Evolutionary conservation across 2,329 filamentous ascomycete species (phyloP).

Genomic region (Coniochaeta sp.): DNA sequence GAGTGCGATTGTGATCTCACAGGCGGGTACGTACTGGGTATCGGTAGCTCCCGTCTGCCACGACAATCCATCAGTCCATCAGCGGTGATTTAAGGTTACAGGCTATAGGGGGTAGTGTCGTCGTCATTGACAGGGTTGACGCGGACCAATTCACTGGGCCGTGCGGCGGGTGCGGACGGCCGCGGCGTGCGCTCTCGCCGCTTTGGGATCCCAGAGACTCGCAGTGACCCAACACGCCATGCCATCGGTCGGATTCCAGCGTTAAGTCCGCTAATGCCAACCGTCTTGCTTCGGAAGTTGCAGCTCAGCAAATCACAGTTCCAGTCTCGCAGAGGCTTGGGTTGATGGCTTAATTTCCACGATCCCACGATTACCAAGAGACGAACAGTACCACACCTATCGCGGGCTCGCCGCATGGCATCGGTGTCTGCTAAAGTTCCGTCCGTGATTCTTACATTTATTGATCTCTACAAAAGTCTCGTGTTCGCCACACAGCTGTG

Average conservation of each 20-base stretch:
- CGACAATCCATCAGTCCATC: background rate
- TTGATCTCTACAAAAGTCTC: background rate
- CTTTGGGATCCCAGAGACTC: background rate
- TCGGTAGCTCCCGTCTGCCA: too few species aligned
- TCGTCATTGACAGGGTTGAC: background rate
- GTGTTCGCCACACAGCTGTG: background rate
- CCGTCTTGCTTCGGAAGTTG: background rate
- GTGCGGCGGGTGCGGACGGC: background rate
- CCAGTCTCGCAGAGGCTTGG: background rate
- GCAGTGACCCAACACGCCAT: background rate
- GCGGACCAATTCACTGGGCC: background rate
- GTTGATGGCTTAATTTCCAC: background rate
- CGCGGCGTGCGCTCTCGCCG: background rate
- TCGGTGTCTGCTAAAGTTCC: background rate
- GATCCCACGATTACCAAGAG: background rate
- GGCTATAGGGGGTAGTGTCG: background rate
- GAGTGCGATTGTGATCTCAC: background rate
- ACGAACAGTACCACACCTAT: background rate
- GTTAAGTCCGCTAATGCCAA: background rate
- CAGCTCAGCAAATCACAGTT: too few species aligned
- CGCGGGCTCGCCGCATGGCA: background rate
- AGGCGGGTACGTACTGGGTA: too few species aligned
- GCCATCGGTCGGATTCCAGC: background rate
- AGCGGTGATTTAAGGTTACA: background rate
- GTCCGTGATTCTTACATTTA: background rate